Base-by-base conservation (phyloP, 2,329 filamentous ascomycete species). In the Beauveria medogensis region DNA sequence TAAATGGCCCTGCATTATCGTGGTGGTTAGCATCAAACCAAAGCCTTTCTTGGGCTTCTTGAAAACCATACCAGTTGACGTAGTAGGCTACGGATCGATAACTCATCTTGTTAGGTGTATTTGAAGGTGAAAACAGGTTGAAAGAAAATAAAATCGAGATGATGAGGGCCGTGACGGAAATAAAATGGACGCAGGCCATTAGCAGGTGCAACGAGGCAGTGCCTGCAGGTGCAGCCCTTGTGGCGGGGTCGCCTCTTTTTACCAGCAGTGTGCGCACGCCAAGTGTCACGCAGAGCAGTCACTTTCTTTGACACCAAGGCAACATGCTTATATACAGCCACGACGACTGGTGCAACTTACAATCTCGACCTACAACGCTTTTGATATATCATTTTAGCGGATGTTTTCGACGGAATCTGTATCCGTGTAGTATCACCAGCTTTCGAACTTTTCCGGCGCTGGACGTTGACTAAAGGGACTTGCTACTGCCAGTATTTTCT, bases 11-110 rank as follows among this genome's bases (percentile, higher is more conserved):
- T 79, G 59, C 2, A 28, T 10, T 10, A 16, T 22, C 30, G 30
- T 64, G 66, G 47, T 63, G 63, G 54, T 69, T 67, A 66, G 64
- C 46, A 59, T 44, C 40, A 1, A 50, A 59, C 9, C 16, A 48
- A 14, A 16, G 5, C 18, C 34, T 16, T 40, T 46, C 14, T 7
- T 30, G 8, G 22, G 47, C 18, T 20, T 3, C n/a, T 12, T 12
- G 24, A 14, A 24, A n/a, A 40, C 5, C 65, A 55, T 68, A 75
- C 83, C 87, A 90, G 73, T 90, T 90, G 63, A 89, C 85, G 68
- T 84, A 91, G 75, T 91, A 91, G 41, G 83, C 87, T 24, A 92
- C 86, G 2, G 86, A 79, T 64, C 85, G 82, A 74, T 84, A 89
- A 64, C 82, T 82, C 52, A 56, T 60, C 4, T 57, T 60, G 22